Conservation (phyloP, 2,329 filamentous ascomycete species). For the Ophiosphaerella narmari region DNA sequence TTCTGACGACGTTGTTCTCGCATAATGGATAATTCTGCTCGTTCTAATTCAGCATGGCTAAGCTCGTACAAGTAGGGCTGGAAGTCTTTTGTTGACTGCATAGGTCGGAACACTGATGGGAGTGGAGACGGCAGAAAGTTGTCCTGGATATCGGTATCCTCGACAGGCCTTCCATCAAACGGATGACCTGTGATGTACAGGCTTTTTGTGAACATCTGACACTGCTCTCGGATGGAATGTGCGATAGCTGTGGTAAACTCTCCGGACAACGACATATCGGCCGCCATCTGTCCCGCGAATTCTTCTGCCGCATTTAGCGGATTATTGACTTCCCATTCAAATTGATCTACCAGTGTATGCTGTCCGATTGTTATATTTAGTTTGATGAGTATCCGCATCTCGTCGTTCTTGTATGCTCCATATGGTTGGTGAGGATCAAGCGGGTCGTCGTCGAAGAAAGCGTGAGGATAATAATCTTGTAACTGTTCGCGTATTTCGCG, state of each 20-base stretch:
- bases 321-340: conserved; percentile 99
- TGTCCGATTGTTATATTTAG: conserved; percentile 97
- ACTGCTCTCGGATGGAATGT: conserved; percentile 95
- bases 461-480: conserved; percentile 89
- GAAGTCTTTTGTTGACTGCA: conserved; percentile 92
- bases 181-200: conserved; percentile 91
- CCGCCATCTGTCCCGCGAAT: conserved; percentile 86
- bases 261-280: conserved; percentile 86
- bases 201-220: conserved; percentile 90
- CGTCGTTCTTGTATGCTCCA: conserved; percentile 95
- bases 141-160: conserved; percentile 85
- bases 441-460: conserved; percentile 86
- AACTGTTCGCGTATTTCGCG: conserved; percentile 86
- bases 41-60: conserved; percentile 85
- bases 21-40: conserved; percentile 89
- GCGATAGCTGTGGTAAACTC: conserved; percentile 98
- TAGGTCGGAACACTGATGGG: conserved; percentile 80
- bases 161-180: conserved; percentile 90
- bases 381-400: conserved; percentile 96
- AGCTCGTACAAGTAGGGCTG: conserved; percentile 93
- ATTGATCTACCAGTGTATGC: conserved; percentile 92
- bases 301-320: conserved; percentile 91
- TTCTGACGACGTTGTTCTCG: conserved; percentile 94
- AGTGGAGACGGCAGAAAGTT: conserved; percentile 87
- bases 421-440: conserved; percentile 90